phyloP scores from a whole-genome alignment of 331 rosid species.

The Ulmus americana region DNA sequence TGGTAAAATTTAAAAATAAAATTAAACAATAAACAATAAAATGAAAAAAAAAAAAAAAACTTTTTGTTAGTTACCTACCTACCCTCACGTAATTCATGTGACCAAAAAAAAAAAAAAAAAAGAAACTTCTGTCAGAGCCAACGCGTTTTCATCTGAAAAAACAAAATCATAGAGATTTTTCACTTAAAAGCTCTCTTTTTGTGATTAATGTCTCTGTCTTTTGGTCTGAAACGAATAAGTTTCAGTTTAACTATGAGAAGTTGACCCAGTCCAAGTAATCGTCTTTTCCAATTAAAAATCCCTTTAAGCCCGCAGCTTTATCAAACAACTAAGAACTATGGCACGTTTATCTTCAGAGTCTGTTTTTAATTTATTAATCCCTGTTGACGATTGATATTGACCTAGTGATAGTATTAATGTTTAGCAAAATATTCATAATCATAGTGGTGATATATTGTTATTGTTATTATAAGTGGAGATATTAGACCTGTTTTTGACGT shows the following conservation, averaged over 20 bases:
- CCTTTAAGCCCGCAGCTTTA: neutral
- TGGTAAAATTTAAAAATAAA: neutral
- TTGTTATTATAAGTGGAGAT: too few species aligned
- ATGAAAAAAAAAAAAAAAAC: neutral
- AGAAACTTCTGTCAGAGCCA: neutral
- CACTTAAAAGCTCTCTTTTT: neutral
- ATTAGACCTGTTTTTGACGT: too few species aligned
- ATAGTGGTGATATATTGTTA: too few species aligned
- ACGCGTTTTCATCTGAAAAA: neutral
- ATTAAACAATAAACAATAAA: too few species aligned
- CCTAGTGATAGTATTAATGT: too few species aligned
- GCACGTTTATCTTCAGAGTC: neutral
- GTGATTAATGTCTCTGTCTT: neutral
- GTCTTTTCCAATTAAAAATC: neutral
- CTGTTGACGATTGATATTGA: neutral
- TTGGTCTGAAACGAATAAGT: neutral
- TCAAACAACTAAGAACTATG: neutral
- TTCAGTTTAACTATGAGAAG: neutral
- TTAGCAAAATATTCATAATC: too few species aligned
- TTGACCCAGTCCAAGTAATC: neutral
- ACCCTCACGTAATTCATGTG: neutral
- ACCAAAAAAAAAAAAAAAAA: neutral
- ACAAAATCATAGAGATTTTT: too few species aligned
- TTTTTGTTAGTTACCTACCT: neutral
- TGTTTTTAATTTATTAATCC: neutral